Conservation (phyloP, 2,329 filamentous ascomycete species). For the Harringtonia aguacate region DNA sequence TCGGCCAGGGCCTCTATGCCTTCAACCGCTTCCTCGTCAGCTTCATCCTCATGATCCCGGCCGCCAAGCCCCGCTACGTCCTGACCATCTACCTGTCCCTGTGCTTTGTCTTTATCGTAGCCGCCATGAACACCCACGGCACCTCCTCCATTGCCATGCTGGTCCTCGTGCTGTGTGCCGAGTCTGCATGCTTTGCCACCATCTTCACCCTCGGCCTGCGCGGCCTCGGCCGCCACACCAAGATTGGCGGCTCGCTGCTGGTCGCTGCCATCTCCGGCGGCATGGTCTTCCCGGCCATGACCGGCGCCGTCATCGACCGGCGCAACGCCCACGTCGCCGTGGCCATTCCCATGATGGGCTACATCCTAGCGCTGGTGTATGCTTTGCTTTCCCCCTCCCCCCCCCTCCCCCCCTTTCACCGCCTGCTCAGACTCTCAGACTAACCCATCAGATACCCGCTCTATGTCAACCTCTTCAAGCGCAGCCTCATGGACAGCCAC, state of each 20-base stretch:
- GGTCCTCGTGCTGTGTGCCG: conserved; percentile 45
- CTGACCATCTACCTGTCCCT: conserved; percentile 40
- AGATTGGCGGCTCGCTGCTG: conserved; percentile 41
- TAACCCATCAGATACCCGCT: conserved; percentile 15
- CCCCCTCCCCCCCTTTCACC: neutral
- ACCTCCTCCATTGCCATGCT: conserved; percentile 43
- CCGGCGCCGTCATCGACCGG: conserved; percentile 27
- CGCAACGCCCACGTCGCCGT: conserved; percentile 16
- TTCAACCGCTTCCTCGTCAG: conserved; percentile 46
- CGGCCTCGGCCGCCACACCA: conserved; percentile 44
- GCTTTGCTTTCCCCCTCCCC: too few relatives aligned
- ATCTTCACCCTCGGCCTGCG: conserved; percentile 48
- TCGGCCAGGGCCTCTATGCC: conserved; percentile 49
- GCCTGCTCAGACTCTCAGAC: neutral
- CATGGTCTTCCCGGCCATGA: conserved; percentile 42
- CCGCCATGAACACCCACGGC: conserved; percentile 38
- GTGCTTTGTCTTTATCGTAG: conserved; percentile 43
- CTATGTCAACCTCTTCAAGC: conserved; percentile 20
- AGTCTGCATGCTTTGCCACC: conserved; percentile 47
- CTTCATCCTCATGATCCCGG: conserved; percentile 39
- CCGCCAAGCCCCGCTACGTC: conserved; percentile 42
- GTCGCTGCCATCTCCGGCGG: conserved; percentile 44
- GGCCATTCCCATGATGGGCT: conserved; percentile 20
- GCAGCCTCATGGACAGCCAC: conserved; percentile 19
- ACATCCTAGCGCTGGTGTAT: conserved; percentile 17